These are phyloP conservation scores for Secale cereale DNA, from an alignment of 176 grass and related monocot species.

Conservation along the genomic window DNA sequence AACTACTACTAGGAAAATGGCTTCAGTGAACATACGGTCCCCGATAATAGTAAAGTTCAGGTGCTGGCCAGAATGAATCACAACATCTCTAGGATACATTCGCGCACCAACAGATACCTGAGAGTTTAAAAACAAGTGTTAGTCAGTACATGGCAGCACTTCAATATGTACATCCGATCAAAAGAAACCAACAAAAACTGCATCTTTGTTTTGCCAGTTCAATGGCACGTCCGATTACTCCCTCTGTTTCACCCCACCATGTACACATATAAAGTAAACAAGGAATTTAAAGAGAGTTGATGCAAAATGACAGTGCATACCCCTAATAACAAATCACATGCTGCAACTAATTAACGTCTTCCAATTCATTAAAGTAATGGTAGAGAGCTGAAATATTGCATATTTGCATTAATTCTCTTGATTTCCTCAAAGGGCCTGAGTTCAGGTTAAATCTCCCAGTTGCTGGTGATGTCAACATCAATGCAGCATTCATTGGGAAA, in stretches of 20 bases:
- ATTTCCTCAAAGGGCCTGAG: slow-evolving; percentile 33
- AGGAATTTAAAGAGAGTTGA: too few relatives aligned
- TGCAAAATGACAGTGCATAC: too few relatives aligned
- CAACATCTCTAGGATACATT: slow-evolving; percentile 63
- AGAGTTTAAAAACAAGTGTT: slow-evolving; percentile 7
- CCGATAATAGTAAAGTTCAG: slow-evolving; percentile 68
- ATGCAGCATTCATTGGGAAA: slow-evolving; percentile 79
- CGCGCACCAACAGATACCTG: slow-evolving; percentile 83
- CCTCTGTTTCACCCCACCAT: background rate
- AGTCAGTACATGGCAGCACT: background rate
- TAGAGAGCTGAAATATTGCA: background rate
- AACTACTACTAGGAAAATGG: slow-evolving; percentile 10
- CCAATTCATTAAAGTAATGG: background rate
- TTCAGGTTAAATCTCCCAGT: slow-evolving; percentile 63
- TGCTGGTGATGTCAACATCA: slow-evolving; percentile 77
- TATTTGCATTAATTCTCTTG: background rate
- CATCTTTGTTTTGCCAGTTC: background rate
- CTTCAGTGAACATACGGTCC: slow-evolving; percentile 53
- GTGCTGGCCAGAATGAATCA: slow-evolving; percentile 58
- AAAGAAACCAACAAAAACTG: background rate
- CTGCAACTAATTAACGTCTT: too few relatives aligned
- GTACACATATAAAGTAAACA: background rate
- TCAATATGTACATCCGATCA: background rate
- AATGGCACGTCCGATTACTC: too few relatives aligned
- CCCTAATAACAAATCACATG: too few relatives aligned